A percentile compares a stretch with the other conserved stretches of the same genome.
These are phyloP conservation scores for Dactylis glomerata DNA, from an alignment of 176 grass and related monocot genomes.

Conservation along the genomic window DNA sequence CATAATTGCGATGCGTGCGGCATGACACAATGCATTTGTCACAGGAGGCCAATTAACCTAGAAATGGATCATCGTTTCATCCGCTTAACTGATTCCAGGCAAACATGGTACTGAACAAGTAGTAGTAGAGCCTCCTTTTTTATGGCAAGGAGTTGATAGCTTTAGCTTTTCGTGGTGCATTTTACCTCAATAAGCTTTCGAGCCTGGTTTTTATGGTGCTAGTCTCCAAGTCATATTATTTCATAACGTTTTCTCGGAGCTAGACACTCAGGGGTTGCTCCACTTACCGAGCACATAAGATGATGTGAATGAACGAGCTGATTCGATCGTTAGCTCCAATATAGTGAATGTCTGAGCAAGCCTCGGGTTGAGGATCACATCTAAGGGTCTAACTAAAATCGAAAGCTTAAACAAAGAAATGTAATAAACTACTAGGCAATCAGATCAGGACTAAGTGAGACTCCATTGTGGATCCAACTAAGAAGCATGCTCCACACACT, in stretches of 20 bases:
- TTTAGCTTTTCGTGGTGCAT: neutral
- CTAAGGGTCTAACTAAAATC: conserved; percentile 11
- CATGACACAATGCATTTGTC: neutral
- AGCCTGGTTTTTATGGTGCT: neutral
- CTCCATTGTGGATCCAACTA: conserved; percentile 41
- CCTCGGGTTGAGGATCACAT: neutral
- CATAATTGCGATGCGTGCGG: neutral
- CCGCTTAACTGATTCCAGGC: neutral
- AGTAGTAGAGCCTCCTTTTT: neutral
- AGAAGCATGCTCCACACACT: conserved; percentile 7
- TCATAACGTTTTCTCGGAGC: neutral
- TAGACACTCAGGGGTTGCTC: neutral
- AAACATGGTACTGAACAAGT: conserved; percentile 6
- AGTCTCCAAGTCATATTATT: neutral
- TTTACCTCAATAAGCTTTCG: neutral
- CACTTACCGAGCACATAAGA: neutral
- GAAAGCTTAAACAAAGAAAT: conserved; percentile 25
- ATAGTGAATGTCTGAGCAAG: conserved; percentile 45
- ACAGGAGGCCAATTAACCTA: neutral
- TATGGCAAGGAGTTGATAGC: neutral
- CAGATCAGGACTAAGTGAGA: conserved; percentile 21
- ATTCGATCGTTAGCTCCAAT: neutral
- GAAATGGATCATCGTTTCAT: neutral
- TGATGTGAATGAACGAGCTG: neutral
- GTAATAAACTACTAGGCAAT: conserved; percentile 10